Conservation (phyloP, 2,329 filamentous ascomycete genomes). For the Graphilbum sp. region DNA sequence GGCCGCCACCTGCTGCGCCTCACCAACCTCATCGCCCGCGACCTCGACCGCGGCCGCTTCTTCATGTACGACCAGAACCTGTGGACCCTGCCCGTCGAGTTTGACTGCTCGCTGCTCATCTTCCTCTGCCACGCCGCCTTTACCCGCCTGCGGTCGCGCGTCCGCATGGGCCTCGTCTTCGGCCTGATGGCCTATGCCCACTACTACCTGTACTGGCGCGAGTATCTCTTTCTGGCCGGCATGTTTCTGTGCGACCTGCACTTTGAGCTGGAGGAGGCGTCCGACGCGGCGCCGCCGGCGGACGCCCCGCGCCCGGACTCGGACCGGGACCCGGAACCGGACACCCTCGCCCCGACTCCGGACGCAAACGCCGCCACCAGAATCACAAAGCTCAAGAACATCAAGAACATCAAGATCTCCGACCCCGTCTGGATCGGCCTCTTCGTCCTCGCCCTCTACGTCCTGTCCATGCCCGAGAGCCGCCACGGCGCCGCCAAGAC, state of each 20-base stretch:
- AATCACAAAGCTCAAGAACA: no score
- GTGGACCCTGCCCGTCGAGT: conserved; percentile 22
- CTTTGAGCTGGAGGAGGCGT: conserved; percentile 12
- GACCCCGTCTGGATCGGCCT: background rate
- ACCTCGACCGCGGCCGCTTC: conserved; percentile 3
- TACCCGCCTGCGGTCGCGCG: conserved; percentile 8
- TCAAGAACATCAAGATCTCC: no score
- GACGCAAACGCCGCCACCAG: no score
- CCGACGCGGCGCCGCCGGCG: conserved; percentile 27
- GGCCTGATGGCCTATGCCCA: conserved; percentile 11
- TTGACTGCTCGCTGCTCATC: conserved; percentile 18
- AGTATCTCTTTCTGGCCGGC: conserved; percentile 16
- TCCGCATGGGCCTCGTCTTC: conserved; percentile 6
- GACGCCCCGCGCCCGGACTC: conserved; percentile 22
- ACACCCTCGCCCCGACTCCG: no score
- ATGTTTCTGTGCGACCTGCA: conserved; percentile 17
- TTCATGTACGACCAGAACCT: conserved; percentile 17
- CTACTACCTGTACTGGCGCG: conserved; percentile 13
- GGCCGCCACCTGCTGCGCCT: conserved; percentile 1
- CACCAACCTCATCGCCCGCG: conserved; percentile 15
- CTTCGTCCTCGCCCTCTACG: background rate
- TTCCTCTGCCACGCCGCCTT: conserved; percentile 18
- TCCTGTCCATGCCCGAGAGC: conserved; percentile 10
- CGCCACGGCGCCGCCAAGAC: conserved; percentile 6
- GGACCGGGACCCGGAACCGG: no score